phyloP scores from a whole-genome alignment of 495 filamentous ascomycete species.

The Neurospora discreta region DNA sequence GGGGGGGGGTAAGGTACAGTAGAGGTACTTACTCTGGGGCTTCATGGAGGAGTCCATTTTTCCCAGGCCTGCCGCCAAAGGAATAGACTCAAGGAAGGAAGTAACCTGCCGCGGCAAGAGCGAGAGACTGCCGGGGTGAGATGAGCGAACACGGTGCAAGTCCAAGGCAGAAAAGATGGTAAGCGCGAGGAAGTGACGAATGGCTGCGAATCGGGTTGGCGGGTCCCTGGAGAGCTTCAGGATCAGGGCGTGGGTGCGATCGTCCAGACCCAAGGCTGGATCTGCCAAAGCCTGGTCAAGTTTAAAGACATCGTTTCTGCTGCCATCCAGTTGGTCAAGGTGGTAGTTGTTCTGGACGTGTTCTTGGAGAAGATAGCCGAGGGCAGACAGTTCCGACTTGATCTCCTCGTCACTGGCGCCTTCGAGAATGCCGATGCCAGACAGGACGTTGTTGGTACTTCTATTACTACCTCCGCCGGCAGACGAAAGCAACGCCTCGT shows the following conservation, averaged over 20 bases:
- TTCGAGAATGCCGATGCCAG: conserved; percentile 9
- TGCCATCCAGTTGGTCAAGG: conserved; percentile 12
- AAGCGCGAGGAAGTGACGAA: not conserved
- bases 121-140: conserved; percentile 11
- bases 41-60: not conserved
- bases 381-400: conserved; percentile 15
- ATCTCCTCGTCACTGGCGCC: conserved; percentile 18
- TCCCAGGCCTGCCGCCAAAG: conserved; percentile 1
- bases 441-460: not conserved
- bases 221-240: not conserved
- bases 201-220: not conserved
- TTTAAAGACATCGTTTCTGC: not conserved
- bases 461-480: not conserved
- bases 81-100: conserved; percentile 16
- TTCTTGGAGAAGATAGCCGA: conserved; percentile 19
- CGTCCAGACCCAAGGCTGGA: not conserved
- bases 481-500: not conserved
- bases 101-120: conserved; percentile 22
- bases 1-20: too few relatives aligned
- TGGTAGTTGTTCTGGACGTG: conserved; percentile 28
- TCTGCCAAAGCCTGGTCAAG: not conserved
- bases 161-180: not conserved
- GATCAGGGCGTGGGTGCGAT: not conserved
- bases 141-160: not conserved
- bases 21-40: conserved; percentile 1